Evolutionary conservation across 352 stramenopile species (phyloP).

Genomic region (Globisporangium orthogonon): DNA sequence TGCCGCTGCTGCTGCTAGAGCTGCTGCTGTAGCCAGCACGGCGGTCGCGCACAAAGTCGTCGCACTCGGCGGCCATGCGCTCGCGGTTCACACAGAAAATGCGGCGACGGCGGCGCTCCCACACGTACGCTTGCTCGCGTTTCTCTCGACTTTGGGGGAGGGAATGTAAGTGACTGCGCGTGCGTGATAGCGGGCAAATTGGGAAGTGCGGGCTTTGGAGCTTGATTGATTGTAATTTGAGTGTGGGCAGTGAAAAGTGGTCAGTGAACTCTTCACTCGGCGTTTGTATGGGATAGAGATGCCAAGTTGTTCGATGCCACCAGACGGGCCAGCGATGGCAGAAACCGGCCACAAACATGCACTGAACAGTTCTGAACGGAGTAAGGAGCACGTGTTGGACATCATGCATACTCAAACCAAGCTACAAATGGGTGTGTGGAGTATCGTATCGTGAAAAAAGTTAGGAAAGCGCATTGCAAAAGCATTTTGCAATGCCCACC

Average conservation of each 20-base stretch:
- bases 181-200: not conserved
- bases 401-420: not conserved
- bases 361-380: not conserved
- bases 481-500: no score
- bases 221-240: not conserved
- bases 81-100: not conserved
- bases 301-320: no score
- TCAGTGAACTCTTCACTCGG: not conserved
- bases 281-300: not conserved
- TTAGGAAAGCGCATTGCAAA: not conserved
- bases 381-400: not conserved
- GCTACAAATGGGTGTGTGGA: not conserved
- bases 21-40: constrained; percentile 6
- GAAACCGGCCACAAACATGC: not conserved
- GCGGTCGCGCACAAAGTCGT: constrained; percentile 4
- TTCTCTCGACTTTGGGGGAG: not conserved
- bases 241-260: not conserved
- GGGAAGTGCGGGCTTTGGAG: not conserved
- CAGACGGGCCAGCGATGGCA: not conserved
- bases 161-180: no score
- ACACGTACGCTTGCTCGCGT: not conserved
- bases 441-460: not conserved
- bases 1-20: constrained; percentile 1
- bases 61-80: constrained; percentile 8
- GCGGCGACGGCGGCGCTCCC: not conserved